phyloP scores from a whole-genome alignment of 306 rosid genomes.

The Psophocarpus tetragonolobus region DNA sequence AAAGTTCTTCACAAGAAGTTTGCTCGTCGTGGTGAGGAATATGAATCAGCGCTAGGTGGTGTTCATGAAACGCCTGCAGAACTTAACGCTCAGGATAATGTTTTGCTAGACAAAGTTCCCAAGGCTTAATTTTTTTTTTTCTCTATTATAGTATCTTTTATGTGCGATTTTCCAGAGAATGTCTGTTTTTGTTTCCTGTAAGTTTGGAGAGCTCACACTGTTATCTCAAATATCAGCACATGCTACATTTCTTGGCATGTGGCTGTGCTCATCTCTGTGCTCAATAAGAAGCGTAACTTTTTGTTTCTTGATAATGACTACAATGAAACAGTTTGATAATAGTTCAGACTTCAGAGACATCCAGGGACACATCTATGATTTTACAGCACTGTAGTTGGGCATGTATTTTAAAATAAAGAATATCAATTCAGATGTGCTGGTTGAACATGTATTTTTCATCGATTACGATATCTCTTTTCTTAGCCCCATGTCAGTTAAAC shows the following conservation, averaged over 20 bases:
- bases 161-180: slow-evolving; percentile 44
- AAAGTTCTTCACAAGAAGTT: slow-evolving; percentile 79
- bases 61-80: slow-evolving; percentile 61
- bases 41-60: slow-evolving; percentile 58
- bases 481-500: not conserved
- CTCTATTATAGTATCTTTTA: slow-evolving; percentile 27
- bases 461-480: not conserved
- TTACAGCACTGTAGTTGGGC: slow-evolving; percentile 30
- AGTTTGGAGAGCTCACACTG: slow-evolving; percentile 50
- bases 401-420: slow-evolving; percentile 37
- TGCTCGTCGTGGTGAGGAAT: slow-evolving; percentile 65
- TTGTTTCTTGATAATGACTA: slow-evolving; percentile 35
- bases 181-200: slow-evolving; percentile 56
- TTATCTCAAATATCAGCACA: slow-evolving; percentile 37
- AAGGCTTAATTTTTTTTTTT: slow-evolving; percentile 44
- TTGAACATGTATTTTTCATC: not conserved
- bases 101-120: slow-evolving; percentile 51
- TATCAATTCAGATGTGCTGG: slow-evolving; percentile 22
- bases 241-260: slow-evolving; percentile 35
- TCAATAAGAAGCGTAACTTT: slow-evolving; percentile 36
- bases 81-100: slow-evolving; percentile 57
- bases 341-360: slow-evolving; percentile 30
- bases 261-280: slow-evolving; percentile 33
- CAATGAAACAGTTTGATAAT: slow-evolving; percentile 43
- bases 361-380: slow-evolving; percentile 37